These are phyloP conservation scores for Lentinula novae-zelandiae DNA, from an alignment of 1,284 basidiomycete genomes.

Conservation along the genomic window DNA sequence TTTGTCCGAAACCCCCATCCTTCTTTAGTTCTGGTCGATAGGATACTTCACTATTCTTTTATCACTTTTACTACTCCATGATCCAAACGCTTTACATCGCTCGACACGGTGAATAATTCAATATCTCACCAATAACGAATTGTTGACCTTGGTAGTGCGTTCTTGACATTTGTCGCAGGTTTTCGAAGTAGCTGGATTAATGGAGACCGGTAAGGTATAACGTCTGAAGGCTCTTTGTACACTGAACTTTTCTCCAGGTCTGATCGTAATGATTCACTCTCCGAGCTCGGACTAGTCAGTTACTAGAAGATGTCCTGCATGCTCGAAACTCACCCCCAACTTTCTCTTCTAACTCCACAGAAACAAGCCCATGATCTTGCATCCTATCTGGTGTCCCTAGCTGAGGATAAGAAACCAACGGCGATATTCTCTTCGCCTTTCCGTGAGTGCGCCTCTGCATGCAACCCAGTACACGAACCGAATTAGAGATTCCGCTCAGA, in stretches of 20 bases:
- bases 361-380: constrained; percentile 76
- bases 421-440: constrained; percentile 78
- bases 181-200: constrained; percentile 74
- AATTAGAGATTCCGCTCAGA: constrained; percentile 38
- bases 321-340: neutral
- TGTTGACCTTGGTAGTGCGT: neutral
- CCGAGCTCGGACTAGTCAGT: constrained; percentile 1
- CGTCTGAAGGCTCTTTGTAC: neutral
- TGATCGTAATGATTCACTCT: constrained; percentile 6
- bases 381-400: constrained; percentile 58
- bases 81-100: constrained; percentile 78
- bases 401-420: constrained; percentile 66
- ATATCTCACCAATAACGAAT: constrained; percentile 11
- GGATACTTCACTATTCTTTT: neutral
- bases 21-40: too few species aligned
- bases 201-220: constrained; percentile 50
- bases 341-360: constrained; percentile 27
- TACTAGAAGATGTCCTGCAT: neutral
- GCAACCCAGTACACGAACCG: neutral
- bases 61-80: constrained; percentile 23
- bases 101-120: constrained; percentile 57
- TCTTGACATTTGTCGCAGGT: constrained; percentile 37
- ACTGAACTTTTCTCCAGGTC: neutral
- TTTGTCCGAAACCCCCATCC: too few species aligned
- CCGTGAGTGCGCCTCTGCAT: constrained; percentile 38